Conservation (phyloP, 495 filamentous ascomycete species). For the Jackrogersella minutella region DNA sequence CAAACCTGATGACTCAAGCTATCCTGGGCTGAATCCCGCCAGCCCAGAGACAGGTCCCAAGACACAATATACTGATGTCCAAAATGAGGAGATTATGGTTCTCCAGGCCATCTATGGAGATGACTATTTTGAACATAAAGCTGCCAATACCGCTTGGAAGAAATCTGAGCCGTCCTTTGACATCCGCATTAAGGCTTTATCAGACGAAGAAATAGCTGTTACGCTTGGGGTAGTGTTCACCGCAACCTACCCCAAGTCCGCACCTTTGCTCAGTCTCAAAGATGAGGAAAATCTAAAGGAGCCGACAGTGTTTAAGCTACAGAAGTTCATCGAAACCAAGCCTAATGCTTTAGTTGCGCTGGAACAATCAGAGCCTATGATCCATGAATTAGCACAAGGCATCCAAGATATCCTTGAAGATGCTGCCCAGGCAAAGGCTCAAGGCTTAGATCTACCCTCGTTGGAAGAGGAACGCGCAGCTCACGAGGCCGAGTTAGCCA, state of each 20-base stretch:
- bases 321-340: slow-evolving; percentile 72
- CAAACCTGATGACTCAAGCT: slow-evolving; percentile 51
- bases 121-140: slow-evolving; percentile 79
- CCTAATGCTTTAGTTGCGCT: slow-evolving; percentile 67
- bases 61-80: slow-evolving; percentile 82
- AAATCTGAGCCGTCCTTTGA: slow-evolving; percentile 85
- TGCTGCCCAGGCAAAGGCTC: slow-evolving; percentile 75
- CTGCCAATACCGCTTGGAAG: slow-evolving; percentile 85
- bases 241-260: slow-evolving; percentile 91
- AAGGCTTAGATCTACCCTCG: slow-evolving; percentile 78
- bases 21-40: slow-evolving; percentile 52
- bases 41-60: slow-evolving; percentile 45
- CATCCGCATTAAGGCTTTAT: slow-evolving; percentile 74
- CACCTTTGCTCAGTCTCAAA: slow-evolving; percentile 76
- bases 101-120: slow-evolving; percentile 91
- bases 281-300: slow-evolving; percentile 67
- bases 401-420: slow-evolving; percentile 91
- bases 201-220: slow-evolving; percentile 70
- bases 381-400: slow-evolving; percentile 81
- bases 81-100: slow-evolving; percentile 87
- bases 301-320: slow-evolving; percentile 70
- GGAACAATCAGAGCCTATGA: slow-evolving; percentile 81
- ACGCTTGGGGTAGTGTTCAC: slow-evolving; percentile 77
- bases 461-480: slow-evolving; percentile 88
- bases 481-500: slow-evolving; percentile 61